Evolutionary conservation across 345 rosid species (phyloP), one percentile per base, ranked within the genome.

Genomic region (Populus euphratica): DNA sequence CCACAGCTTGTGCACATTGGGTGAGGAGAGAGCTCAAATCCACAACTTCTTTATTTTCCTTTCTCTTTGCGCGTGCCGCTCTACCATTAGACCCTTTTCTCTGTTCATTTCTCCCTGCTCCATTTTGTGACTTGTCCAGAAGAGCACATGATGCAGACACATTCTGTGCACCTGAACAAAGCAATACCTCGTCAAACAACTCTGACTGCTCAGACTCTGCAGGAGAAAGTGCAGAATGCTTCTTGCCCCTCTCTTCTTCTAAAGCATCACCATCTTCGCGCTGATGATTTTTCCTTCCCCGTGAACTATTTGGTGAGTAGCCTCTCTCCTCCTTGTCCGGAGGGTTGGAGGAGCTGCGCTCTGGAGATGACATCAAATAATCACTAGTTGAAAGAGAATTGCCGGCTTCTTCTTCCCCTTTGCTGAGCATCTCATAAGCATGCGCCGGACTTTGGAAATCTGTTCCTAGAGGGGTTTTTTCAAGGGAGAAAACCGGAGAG

Each of bases 11-110:
- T 8, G 92, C 94, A 81, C 90, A 91, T 77, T 82, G 87, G 6
- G 85, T 79, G 76, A 89, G 68, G 17, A 88, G 88, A 77, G 83
- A 85, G 78, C 88, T 82, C 59, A 89, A 81, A 85, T 91, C 94
- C 27, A 87, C 88, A 29, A 85, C 73, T 77, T 82, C 78, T 76
- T 86, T 86, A 33, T 79, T 66, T 71, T 83, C 81, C 35, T 72
- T 72, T 76, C 83, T 88, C 87, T 82, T 89, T 44, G 82, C 83
- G 10, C 84, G 86, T 9, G 70, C 47, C 74, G 78, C 88, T 69
- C 85, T 81, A 20, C 84, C 72, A 4, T 43, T 73, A 10, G 84
- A 68, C 35, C 82, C 90, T 81, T 77, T 83, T 11, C 47, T 68
- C 41, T 76, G 83, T 43, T 52, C 82, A 29, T 77, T 78, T 73